A percentile compares a stretch with the other conserved stretches of the same genome.
These are phyloP conservation scores for Candida cerambycidarum DNA, from an alignment of 805 yeast genomes.

Conservation along the genomic window DNA sequence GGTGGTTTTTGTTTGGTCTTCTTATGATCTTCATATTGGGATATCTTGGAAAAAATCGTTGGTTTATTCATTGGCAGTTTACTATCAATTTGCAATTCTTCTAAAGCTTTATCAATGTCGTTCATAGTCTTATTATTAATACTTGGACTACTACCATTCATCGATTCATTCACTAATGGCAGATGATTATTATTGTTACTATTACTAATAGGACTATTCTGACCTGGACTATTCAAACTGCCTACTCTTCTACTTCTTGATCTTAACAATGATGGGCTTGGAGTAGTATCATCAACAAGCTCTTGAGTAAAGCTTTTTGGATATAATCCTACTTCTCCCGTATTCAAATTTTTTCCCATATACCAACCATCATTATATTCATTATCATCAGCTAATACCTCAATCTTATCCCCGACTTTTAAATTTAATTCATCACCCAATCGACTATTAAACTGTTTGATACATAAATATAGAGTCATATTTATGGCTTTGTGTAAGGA, in stretches of 20 bases:
- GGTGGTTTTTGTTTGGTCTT: conserved; percentile 2
- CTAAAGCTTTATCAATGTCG: conserved; percentile 72
- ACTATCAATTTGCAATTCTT: conserved; percentile 50
- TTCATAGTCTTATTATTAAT: conserved; percentile 50
- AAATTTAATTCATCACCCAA: conserved; percentile 86
- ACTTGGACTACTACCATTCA: neutral
- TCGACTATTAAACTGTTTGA: conserved; percentile 84
- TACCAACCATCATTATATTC: conserved; percentile 98
- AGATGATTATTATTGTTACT: conserved; percentile 5
- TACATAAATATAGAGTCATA: conserved; percentile 47
- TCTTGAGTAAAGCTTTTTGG: conserved; percentile 85
- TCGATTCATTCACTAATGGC: neutral
- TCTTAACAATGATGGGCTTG: conserved; percentile 17
- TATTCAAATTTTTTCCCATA: conserved; percentile 75
- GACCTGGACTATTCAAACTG: conserved; percentile 6
- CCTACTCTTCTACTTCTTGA: conserved; percentile 57
- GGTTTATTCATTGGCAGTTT: conserved; percentile 8
- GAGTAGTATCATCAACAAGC: conserved; percentile 19
- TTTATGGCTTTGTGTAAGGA: neutral
- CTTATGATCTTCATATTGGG: conserved; percentile 3
- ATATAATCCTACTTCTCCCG: conserved; percentile 79
- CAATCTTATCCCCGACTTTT: conserved; percentile 79
- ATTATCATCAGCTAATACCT: conserved; percentile 87
- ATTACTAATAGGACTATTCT: conserved; percentile 11
- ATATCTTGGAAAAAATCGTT: conserved; percentile 2